Base-by-base conservation (phyloP, 495 filamentous ascomycete genomes). In the Amphirosellinia nigrospora region DNA sequence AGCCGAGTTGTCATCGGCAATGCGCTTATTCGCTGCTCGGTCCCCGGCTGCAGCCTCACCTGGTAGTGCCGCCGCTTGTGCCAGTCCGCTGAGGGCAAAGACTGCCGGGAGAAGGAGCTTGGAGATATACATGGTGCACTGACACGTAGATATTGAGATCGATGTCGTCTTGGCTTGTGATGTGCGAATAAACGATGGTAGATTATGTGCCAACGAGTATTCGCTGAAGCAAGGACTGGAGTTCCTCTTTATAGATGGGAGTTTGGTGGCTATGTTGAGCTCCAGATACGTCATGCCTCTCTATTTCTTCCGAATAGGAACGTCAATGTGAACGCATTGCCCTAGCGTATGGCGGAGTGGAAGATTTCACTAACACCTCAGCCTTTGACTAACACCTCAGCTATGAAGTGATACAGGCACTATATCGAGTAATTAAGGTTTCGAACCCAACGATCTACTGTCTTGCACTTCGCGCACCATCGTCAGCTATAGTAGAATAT, bases 271-370 rank as follows among this genome's bases (percentile, higher is more conserved):
- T 30, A 45, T 43, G 26, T 3, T 9, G 23, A 13, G 32, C 26
- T 36, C 32, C 23, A 41, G 15, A 36, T 58, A 59, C 45, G 52
- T 67, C 52, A 58, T 67, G 13, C 34, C 36, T 55, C 8, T 46
- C 21, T 28, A 19, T 23, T 19, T 10, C n/a, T 9, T 23, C 15
- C 26, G 4, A 8, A 13, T 45, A 16, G 9, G n/a, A 36, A 67
- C 64, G 52, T 67, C 64, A 59, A 30, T 32, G 39, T 67, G 64
- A 67, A 59, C 50, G 34, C 64, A 67, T 43, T 23, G 0, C 2
- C 19, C 7, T 34, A 41, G 34, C 9, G 9, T 16, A 43, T 4
- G n/a, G 15, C 0, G 3, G 39, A 30, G 38, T 19, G 4, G 45
- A 6, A 41, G 38, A 30, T 3, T 41, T 45, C 11, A 3, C 38